Evolutionary conservation across 2,329 filamentous ascomycete genomes (phyloP), one percentile per base, ranked within the genome.

Genomic region (Ceratocystis albifundus): DNA sequence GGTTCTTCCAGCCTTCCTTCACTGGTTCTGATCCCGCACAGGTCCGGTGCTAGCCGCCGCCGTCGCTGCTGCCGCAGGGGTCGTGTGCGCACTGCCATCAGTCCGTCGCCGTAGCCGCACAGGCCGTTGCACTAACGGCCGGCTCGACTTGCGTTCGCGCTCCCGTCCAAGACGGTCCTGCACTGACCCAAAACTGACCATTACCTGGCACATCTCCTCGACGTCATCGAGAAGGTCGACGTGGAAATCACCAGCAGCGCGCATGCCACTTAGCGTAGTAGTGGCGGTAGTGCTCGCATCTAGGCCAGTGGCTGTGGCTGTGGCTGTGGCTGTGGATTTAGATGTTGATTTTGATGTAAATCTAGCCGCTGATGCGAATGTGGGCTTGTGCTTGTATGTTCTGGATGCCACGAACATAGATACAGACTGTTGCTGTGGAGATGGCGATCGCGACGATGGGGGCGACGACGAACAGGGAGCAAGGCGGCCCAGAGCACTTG

Each of bases 171-270:
- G 62, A 25, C 46, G 62, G 3, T 64, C 46, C 45, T 32, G 62
- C n/a, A 64, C 48, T 17, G 62, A 28, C 3, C 25, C 62, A n/a
- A 64, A 64, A 46, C 62, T 48, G 17, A 64, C 45, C 15, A 64
- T 45, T 6, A 50, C 62, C 15, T 53, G 62, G 10, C 28, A 50
- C 62, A 64, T 50, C 25, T 64, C 62, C 30, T 64, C 62, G 6
- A 32, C 46, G 15, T 50, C 45, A 41, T 45, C 32, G 45, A 22
- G 25, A 15, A 32, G 53, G 22, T 57, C 22, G 22, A 57, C 53
- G 53, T 28, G 17, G 53, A 57, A 57, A 25, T 30, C 50, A 15
- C 12, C 4, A 6, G 48, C n/a, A 20, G n/a, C 48, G n/a, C n/a
- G n/a, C 10, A 53, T 53, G 48, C 48, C 15, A 53, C 36, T 41